These are phyloP conservation scores for Digitaria exilis DNA, from an alignment of 202 grass and related monocot genomes.

Conservation along the genomic window DNA sequence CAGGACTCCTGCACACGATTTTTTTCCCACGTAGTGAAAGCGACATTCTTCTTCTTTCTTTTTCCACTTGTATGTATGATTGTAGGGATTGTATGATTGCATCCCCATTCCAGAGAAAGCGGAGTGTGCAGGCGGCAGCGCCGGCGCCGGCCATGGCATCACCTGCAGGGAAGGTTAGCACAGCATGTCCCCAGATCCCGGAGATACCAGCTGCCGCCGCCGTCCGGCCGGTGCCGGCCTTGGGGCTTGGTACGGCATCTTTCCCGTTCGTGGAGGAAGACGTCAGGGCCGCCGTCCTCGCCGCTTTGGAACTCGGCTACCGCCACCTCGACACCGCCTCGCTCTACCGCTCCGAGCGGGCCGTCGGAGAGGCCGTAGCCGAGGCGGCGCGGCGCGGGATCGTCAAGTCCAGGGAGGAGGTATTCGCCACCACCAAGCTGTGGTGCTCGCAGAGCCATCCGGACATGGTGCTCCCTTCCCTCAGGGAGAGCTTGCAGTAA, in stretches of 20 bases:
- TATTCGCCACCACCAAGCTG: slow-evolving; percentile 78
- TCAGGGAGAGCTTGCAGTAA: slow-evolving; percentile 52
- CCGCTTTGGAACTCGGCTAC: slow-evolving; percentile 67
- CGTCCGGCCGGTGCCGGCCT: slow-evolving; percentile 28
- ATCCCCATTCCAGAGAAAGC: too few species aligned
- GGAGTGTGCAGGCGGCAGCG: too few species aligned
- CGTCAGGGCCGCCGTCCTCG: slow-evolving; percentile 38
- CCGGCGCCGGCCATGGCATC: slow-evolving; percentile 22
- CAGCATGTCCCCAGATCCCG: background rate
- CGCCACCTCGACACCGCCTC: slow-evolving; percentile 71
- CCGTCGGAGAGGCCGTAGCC: slow-evolving; percentile 54
- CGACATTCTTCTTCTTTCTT: too few species aligned
- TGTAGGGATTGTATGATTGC: too few species aligned
- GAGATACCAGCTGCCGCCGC: background rate
- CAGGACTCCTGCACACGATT: too few species aligned
- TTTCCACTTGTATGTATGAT: too few species aligned
- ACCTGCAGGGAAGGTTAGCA: background rate
- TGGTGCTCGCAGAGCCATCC: slow-evolving; percentile 69
- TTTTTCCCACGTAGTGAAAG: too few species aligned
- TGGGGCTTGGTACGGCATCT: slow-evolving; percentile 47
- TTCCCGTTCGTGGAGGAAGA: slow-evolving; percentile 30
- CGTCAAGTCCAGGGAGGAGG: slow-evolving; percentile 50
- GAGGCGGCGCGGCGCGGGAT: slow-evolving; percentile 44
- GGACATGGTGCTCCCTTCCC: slow-evolving; percentile 61
- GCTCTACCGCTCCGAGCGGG: slow-evolving; percentile 54